phyloP scores from a whole-genome alignment of 345 rosid species.

The Cardamine chenopodiifolia region DNA sequence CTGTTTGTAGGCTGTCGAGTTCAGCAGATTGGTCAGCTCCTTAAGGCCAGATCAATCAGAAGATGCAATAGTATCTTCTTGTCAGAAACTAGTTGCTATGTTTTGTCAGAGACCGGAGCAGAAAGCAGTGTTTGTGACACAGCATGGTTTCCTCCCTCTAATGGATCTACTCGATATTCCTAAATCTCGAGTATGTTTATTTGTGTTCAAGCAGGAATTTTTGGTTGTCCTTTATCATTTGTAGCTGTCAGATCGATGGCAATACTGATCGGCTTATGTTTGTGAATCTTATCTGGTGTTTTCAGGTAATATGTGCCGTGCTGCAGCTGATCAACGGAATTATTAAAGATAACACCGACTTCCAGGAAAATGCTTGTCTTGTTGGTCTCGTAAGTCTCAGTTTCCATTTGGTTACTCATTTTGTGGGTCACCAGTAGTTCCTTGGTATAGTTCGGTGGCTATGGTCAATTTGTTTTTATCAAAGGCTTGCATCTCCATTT shows the following conservation, averaged over 20 bases:
- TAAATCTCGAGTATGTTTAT: slow-evolving; percentile 67
- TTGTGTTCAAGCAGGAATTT: slow-evolving; percentile 26
- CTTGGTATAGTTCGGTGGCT: neutral
- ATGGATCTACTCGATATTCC: slow-evolving; percentile 90
- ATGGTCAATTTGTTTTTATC: neutral
- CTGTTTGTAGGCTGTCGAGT: slow-evolving; percentile 85
- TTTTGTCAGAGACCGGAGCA: slow-evolving; percentile 94
- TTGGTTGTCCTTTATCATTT: slow-evolving; percentile 4
- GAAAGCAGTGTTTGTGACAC: slow-evolving; percentile 79
- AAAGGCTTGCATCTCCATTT: slow-evolving; percentile 1
- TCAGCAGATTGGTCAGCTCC: slow-evolving; percentile 77
- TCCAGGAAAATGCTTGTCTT: slow-evolving; percentile 98
- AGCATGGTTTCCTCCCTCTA: slow-evolving; percentile 90
- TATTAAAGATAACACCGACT: slow-evolving; percentile 78
- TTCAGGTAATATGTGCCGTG: slow-evolving; percentile 85
- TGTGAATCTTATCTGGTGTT: slow-evolving; percentile 25
- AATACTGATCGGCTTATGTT: slow-evolving; percentile 25
- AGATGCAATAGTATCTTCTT: slow-evolving; percentile 84
- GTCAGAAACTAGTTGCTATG: slow-evolving; percentile 75
- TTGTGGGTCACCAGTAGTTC: slow-evolving; percentile 11
- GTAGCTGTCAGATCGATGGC: slow-evolving; percentile 13
- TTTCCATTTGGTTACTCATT: slow-evolving; percentile 26
- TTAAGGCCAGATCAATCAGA: slow-evolving; percentile 85
- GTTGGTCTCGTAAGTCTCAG: slow-evolving; percentile 71
- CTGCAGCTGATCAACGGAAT: slow-evolving; percentile 88